Evolutionary conservation across 306 rosid species (phyloP).

Genomic region (Glycyrrhiza uralensis): DNA sequence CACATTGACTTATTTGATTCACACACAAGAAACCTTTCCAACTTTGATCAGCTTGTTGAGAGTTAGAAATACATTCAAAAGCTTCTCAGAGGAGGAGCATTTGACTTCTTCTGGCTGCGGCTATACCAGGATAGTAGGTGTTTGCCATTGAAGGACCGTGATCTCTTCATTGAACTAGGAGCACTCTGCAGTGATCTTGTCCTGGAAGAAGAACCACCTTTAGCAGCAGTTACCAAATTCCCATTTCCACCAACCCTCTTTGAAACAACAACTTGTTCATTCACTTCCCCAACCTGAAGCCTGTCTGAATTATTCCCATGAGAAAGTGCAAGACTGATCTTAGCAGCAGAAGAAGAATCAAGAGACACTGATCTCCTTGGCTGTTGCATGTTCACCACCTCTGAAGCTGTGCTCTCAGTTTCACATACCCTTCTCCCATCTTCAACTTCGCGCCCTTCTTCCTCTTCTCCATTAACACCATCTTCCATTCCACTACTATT

Average conservation of each 20-base stretch:
- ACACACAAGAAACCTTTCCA: neutral
- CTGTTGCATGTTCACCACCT: slow-evolving; percentile 25
- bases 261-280: neutral
- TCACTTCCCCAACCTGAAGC: neutral
- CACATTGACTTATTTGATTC: slow-evolving; percentile 15
- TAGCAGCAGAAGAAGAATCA: slow-evolving; percentile 49
- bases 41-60: slow-evolving; percentile 40
- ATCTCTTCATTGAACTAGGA: slow-evolving; percentile 54
- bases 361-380: slow-evolving; percentile 66
- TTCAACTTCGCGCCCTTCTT: neutral
- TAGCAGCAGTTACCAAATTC: slow-evolving; percentile 14
- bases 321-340: slow-evolving; percentile 39
- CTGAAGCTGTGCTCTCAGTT: neutral
- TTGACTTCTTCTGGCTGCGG: slow-evolving; percentile 36
- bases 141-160: slow-evolving; percentile 61
- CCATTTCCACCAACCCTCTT: slow-evolving; percentile 29
- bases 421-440: slow-evolving; percentile 14
- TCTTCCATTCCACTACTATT: slow-evolving; percentile 2
- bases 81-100: slow-evolving; percentile 52
- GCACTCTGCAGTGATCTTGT: slow-evolving; percentile 22
- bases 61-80: slow-evolving; percentile 33
- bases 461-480: neutral
- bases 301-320: slow-evolving; percentile 22
- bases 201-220: slow-evolving; percentile 40
- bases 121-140: slow-evolving; percentile 34